Evolutionary conservation across 768 basidiomycete species (phyloP).

Genomic region (Podaxis sp.): DNA sequence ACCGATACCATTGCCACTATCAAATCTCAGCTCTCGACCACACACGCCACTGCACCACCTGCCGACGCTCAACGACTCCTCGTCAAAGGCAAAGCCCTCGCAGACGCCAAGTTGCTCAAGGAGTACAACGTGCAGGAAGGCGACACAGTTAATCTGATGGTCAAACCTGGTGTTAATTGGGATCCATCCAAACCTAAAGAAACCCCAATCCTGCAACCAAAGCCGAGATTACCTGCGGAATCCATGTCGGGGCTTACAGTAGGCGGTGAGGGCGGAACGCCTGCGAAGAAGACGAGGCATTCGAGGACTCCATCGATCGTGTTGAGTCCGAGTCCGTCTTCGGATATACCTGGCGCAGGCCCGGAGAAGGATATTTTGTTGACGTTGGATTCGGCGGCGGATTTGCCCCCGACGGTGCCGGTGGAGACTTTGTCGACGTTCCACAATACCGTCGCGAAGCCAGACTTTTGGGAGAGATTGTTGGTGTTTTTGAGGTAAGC

Average conservation of each 20-base stretch:
- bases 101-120: constrained; percentile 83
- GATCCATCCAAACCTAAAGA: constrained; percentile 45
- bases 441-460: constrained; percentile 68
- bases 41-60: constrained; percentile 68
- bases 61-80: constrained; percentile 83
- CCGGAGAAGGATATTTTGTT: constrained; percentile 67
- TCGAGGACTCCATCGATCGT: constrained; percentile 76
- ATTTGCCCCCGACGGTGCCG: constrained; percentile 38
- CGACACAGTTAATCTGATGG: constrained; percentile 81
- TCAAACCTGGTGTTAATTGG: constrained; percentile 77
- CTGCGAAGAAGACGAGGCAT: constrained; percentile 41
- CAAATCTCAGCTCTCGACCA: constrained; percentile 68
- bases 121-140: constrained; percentile 87
- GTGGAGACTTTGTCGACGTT: constrained; percentile 54
- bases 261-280: constrained; percentile 26
- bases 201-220: constrained; percentile 20
- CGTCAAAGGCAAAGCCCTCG: constrained; percentile 92
- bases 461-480: constrained; percentile 78
- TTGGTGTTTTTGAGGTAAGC: constrained; percentile 63
- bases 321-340: constrained; percentile 73
- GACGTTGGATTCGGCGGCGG: constrained; percentile 53
- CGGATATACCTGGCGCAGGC: constrained; percentile 28
- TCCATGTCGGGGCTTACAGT: constrained; percentile 21
- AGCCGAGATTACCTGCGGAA: constrained; percentile 15
- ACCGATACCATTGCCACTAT: constrained; percentile 84